These are phyloP conservation scores for Lactarius pseudohatsudake DNA, from an alignment of 768 basidiomycete genomes.

Conservation along the genomic window DNA sequence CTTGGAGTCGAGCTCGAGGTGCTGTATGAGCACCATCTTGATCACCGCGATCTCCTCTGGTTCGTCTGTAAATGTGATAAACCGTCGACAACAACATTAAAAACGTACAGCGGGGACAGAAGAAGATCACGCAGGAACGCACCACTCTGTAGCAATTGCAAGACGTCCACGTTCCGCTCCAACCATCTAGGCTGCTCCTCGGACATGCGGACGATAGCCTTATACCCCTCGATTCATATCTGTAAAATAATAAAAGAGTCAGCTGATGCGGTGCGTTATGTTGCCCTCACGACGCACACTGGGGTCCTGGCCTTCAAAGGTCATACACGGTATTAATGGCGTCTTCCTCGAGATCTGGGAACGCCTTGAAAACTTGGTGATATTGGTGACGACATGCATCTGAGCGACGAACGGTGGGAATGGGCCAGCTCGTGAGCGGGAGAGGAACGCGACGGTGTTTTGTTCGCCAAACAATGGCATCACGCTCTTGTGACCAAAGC, in stretches of 20 bases:
- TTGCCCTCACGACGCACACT: constrained; percentile 40
- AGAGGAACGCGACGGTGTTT: no score
- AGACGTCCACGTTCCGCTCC: constrained; percentile 70
- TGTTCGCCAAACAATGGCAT: no score
- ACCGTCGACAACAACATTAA: background rate
- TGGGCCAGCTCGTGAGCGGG: constrained; percentile 34
- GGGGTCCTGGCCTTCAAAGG: constrained; percentile 39
- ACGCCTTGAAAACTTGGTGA: no score
- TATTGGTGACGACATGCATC: no score
- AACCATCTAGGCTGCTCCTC: constrained; percentile 55
- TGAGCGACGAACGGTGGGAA: constrained; percentile 38
- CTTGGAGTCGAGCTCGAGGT: constrained; percentile 45
- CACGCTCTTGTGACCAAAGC: no score
- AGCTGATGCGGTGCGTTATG: background rate
- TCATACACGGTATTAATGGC: no score
- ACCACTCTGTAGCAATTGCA: constrained; percentile 76
- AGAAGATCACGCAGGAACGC: constrained; percentile 30
- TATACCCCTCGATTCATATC: constrained; percentile 72
- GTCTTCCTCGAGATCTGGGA: no score
- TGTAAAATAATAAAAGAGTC: constrained; percentile 31
- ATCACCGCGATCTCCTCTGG: constrained; percentile 62
- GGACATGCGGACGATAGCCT: constrained; percentile 54
- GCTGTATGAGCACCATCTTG: constrained; percentile 56
- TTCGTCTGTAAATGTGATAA: constrained; percentile 44
- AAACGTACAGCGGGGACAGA: background rate